Evolutionary conservation across 1,284 basidiomycete species (phyloP), one percentile per base, ranked within the genome.

Genomic region (Trichosporon sp.): DNA sequence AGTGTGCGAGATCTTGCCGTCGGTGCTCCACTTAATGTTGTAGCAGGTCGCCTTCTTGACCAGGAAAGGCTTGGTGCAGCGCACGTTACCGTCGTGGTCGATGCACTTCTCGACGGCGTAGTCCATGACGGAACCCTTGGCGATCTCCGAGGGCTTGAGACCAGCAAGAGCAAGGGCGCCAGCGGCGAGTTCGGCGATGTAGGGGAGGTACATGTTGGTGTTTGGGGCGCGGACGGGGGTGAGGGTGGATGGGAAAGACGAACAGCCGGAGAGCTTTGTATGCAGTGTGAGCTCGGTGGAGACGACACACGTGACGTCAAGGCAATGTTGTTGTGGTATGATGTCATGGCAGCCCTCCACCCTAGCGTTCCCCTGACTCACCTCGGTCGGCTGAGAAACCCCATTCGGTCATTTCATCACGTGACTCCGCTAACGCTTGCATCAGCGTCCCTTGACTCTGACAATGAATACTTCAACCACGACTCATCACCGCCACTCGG

Each of bases 41-140:
- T 83, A 83, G 70, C 80, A 81, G 15, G 75, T 81, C 18, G 72
- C 74, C 71, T 83, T 81, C 51, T 73, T 63, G 11, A 82, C 76
- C 63, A 79, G 71, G 77, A 83, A 81, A 8, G 82, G 82, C 69
- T 77, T 79, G 65, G 80, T 74, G 75, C 82, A 83, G 70, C 80
- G 78, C 31, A 73, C 58, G 70, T 80, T 78, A 25, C 76, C 74
- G 47, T 81, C 77, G 51, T 72, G 65, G 70, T 83, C 81, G 71
- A 82, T 65, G 72, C 82, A 83, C 66, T 80, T 76, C 69, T 80
- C 77, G 68, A 79, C 75, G 58, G 76, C 78, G 66, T 76, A 83
- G 73, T 83, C 81, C 65, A 80, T 73, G 69, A 83, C 70, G 31
- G 70, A 67, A 68, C 80, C 80, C 13, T 68, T 67, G 18, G 75